Conservation (phyloP, 306 rosid species). For the Inga laurina region DNA sequence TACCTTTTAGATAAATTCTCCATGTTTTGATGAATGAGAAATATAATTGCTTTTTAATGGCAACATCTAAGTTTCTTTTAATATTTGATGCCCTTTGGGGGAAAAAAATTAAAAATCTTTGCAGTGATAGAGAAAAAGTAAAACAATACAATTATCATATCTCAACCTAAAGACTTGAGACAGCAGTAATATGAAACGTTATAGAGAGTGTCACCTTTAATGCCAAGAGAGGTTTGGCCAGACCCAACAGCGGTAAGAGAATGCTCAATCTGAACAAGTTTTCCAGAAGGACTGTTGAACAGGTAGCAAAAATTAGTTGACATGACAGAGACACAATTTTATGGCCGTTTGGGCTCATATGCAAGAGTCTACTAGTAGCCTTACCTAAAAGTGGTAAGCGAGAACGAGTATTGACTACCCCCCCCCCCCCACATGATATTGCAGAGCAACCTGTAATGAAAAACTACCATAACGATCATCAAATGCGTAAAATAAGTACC, state of each 20-base stretch:
- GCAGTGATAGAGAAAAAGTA: neutral
- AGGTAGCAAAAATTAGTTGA: slow-evolving; percentile 23
- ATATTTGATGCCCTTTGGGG: neutral
- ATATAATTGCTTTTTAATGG: neutral
- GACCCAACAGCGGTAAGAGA: slow-evolving; percentile 94
- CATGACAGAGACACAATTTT: neutral
- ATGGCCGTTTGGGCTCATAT: neutral
- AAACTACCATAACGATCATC: neutral
- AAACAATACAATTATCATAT: neutral
- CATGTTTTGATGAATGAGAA: neutral
- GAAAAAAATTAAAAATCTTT: neutral
- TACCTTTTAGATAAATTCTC: neutral
- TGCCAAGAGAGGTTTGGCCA: slow-evolving; percentile 97
- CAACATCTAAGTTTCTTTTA: neutral
- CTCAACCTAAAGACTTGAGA: neutral
- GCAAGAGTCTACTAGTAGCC: neutral
- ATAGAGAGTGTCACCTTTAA: slow-evolving; percentile 63
- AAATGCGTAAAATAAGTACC: neutral
- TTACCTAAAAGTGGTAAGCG: slow-evolving; percentile 60
- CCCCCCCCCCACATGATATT: slow-evolving; percentile 55
- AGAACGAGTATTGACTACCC: slow-evolving; percentile 60
- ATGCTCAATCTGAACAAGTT: slow-evolving; percentile 98
- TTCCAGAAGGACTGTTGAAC: slow-evolving; percentile 83
- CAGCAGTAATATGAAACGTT: neutral
- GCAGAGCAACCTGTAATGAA: slow-evolving; percentile 14